These are phyloP conservation scores for Rhizopogon vesiculosus DNA, from an alignment of 768 basidiomycete genomes.

Conservation along the genomic window DNA sequence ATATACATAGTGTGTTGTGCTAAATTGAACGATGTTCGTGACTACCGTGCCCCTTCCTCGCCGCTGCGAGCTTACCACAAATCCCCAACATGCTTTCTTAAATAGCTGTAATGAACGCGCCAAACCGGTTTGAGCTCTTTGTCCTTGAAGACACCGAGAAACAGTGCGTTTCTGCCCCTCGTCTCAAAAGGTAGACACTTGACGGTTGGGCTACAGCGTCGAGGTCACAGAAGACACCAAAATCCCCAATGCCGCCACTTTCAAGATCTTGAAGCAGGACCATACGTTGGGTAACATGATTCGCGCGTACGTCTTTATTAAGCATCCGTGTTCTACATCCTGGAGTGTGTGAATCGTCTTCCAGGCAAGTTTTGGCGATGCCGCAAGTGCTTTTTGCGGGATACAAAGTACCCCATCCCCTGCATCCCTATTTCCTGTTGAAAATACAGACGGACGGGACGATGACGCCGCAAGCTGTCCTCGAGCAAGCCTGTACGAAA, in stretches of 20 bases:
- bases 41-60: neutral
- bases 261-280: constrained; percentile 94
- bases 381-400: constrained; percentile 92
- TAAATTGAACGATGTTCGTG: constrained; percentile 2
- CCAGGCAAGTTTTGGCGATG: constrained; percentile 86
- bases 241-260: constrained; percentile 94
- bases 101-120: constrained; percentile 72
- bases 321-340: constrained; percentile 8
- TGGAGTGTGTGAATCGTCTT: neutral
- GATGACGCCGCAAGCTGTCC: constrained; percentile 72
- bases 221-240: constrained; percentile 94
- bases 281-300: constrained; percentile 97
- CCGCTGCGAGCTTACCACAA: neutral
- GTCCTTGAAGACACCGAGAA: constrained; percentile 93
- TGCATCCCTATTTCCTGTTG: constrained; percentile 90
- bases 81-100: neutral
- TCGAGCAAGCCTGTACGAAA: constrained; percentile 80
- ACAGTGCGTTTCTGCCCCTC: constrained; percentile 55
- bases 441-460: constrained; percentile 95
- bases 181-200: constrained; percentile 4
- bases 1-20: neutral
- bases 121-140: constrained; percentile 87
- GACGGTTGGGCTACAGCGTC: constrained; percentile 49
- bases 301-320: constrained; percentile 61
- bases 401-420: constrained; percentile 96